phyloP scores from a whole-genome alignment of 345 rosid genomes.

The Citrus australasica region DNA sequence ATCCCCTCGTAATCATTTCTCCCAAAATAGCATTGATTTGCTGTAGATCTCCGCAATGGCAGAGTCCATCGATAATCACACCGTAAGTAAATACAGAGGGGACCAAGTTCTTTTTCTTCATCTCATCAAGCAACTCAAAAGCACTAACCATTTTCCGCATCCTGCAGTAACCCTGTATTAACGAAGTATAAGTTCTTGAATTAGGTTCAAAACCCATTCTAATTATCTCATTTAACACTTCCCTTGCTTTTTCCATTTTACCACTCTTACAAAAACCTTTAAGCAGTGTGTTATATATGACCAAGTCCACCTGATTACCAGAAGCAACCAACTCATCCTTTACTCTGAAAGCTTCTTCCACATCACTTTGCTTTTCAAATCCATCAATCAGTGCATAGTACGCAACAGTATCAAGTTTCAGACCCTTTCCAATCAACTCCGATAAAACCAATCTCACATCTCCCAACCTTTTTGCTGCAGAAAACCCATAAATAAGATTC shows the following conservation, averaged over 20 bases:
- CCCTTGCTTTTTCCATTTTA: conserved; percentile 30
- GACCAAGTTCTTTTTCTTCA: conserved; percentile 26
- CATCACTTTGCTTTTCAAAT: conserved; percentile 24
- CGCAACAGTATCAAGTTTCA: conserved; percentile 23
- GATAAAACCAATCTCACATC: conserved; percentile 25
- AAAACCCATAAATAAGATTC: conserved; percentile 28
- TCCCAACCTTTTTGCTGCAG: conserved; percentile 12
- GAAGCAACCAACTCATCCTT: conserved; percentile 29
- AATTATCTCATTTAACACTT: conserved; percentile 27
- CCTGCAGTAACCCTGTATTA: conserved; percentile 31
- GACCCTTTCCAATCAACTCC: conserved; percentile 26
- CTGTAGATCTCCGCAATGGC: conserved; percentile 14
- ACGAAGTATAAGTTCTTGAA: conserved; percentile 19
- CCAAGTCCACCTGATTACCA: conserved; percentile 17
- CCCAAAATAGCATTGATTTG: conserved; percentile 17
- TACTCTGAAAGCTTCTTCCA: conserved; percentile 23
- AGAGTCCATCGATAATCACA: conserved; percentile 23
- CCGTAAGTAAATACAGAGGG: conserved; percentile 18
- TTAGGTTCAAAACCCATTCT: conserved; percentile 26
- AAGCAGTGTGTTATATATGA: conserved; percentile 18
- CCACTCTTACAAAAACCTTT: conserved; percentile 25
- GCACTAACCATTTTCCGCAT: conserved; percentile 11
- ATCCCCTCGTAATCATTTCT: conserved; percentile 17
- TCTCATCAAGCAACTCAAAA: conserved; percentile 17
- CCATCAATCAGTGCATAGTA: conserved; percentile 35